Conservation (phyloP, 139 green algal species). For the Volvox africanus region DNA sequence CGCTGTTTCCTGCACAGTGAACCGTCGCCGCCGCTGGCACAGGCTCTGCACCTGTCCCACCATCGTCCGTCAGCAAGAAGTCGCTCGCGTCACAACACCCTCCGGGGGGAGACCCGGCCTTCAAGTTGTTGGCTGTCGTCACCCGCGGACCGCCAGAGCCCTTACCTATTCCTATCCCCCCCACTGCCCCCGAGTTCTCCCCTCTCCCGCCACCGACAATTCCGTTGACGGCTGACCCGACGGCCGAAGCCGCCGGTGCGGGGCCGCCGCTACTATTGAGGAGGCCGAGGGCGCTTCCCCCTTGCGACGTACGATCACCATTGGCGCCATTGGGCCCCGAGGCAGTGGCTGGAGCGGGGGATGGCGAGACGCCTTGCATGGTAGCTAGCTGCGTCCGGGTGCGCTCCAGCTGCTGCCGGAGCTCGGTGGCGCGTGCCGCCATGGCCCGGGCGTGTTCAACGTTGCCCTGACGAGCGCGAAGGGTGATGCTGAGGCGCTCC, state of each 20-base stretch:
- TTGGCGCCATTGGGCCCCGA: not conserved
- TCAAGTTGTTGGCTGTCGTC: not conserved
- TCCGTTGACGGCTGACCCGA: not conserved
- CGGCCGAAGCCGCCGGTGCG: not conserved
- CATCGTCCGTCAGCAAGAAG: not conserved
- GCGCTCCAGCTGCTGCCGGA: conserved; percentile 21
- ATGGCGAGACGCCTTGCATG: not conserved
- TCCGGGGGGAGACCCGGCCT: not conserved
- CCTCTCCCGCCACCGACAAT: not conserved
- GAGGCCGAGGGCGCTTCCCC: not conserved
- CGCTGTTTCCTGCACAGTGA: not conserved
- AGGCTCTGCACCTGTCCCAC: not conserved
- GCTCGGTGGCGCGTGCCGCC: not conserved
- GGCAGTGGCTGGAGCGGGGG: not conserved
- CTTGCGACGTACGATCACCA: not conserved
- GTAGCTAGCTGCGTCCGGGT: conserved; percentile 4
- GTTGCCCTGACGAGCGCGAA: not conserved
- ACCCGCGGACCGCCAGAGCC: not conserved
- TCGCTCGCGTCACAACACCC: not conserved
- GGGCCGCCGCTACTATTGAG: too few species aligned
- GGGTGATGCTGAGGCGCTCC: not conserved
- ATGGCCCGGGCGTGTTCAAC: not conserved
- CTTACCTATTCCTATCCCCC: not conserved
- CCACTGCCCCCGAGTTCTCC: not conserved
- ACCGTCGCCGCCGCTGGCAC: not conserved